phyloP scores from a whole-genome alignment of 2,329 filamentous ascomycete species.

The Stemphylium vesicarium region DNA sequence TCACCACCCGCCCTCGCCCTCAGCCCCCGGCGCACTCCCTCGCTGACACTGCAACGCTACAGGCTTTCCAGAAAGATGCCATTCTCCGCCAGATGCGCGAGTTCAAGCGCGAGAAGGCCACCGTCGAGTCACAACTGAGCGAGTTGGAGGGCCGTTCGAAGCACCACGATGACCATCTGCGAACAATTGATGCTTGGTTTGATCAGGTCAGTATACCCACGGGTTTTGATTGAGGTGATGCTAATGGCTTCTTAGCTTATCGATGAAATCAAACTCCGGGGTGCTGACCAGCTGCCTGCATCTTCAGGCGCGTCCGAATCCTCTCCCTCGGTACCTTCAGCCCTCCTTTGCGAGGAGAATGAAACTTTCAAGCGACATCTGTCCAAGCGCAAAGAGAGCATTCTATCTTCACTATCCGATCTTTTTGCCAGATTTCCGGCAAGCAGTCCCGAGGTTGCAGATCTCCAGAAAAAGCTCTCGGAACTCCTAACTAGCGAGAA shows the following conservation, averaged over 20 bases:
- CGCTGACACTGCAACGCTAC: slow-evolving; percentile 43
- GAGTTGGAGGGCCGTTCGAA: slow-evolving; percentile 78
- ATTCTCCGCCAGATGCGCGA: slow-evolving; percentile 98
- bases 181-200: slow-evolving; percentile 92
- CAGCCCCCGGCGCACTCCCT: slow-evolving; percentile 31
- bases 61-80: slow-evolving; percentile 94
- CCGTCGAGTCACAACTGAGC: slow-evolving; percentile 79
- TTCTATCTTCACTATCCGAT: slow-evolving; percentile 74
- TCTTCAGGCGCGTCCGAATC: slow-evolving; percentile 32
- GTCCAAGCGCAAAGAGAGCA: slow-evolving; percentile 74
- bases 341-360: slow-evolving; percentile 62
- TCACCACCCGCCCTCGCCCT: slow-evolving; percentile 23
- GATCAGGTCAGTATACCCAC: slow-evolving; percentile 71
- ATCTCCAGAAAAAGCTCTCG: slow-evolving; percentile 77
- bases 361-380: slow-evolving; percentile 79
- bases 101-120: slow-evolving; percentile 88
- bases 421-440: slow-evolving; percentile 63
- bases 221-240: slow-evolving; percentile 15
- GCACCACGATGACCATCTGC: slow-evolving; percentile 91
- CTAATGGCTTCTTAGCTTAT: slow-evolving; percentile 50
- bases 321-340: slow-evolving; percentile 55
- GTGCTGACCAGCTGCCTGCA: slow-evolving; percentile 43
- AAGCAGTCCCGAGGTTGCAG: slow-evolving; percentile 70
- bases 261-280: slow-evolving; percentile 56
- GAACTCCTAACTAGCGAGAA: slow-evolving; percentile 82